Evolutionary conservation across 2,329 filamentous ascomycete species (phyloP), one percentile per base, ranked within the genome.

Genomic region (Paracoccidioides brasiliensis): DNA sequence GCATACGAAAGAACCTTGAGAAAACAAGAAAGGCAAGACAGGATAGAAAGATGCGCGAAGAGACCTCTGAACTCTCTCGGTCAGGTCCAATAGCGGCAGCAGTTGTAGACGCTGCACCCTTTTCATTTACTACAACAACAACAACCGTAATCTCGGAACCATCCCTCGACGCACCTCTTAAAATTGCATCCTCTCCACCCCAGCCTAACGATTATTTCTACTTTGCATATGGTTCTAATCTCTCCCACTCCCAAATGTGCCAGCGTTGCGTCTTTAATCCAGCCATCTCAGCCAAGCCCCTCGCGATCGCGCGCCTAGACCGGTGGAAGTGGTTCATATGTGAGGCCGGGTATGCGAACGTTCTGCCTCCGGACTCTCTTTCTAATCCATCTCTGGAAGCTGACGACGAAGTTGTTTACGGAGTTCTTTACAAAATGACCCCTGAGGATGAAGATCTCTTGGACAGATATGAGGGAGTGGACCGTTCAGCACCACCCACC

Each of bases 171-270:
- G 12, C 37, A 38, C 37, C 7, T 7, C 43, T 46, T n/a, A 22
- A 46, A 46, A n/a, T 9, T 22, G 43, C 15, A n/a, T 2, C 15
- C 4, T 1, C 1, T 15, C 10, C 14, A n/a, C 42, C 12, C n/a
- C 12, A 12, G n/a, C 22, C 22, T 22, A 22, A 22, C 22, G 22
- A 44, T 7, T 42, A 55, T 38, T 67, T 72, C 60, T 74, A 74
- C 60, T 73, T 74, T 56, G 71, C 72, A 53, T 74, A 71, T 57
- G 72, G 72, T 52, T 73, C 70, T 44, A 74, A 74, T 55, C 69
- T 74, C 33, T 74, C 72, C 4, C 65, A 67, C 30, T 66, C 64
- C 3, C 72, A 74, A 52, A 74, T 74, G 72, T 59, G 60, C 42
- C 52, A 64, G 10, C 70, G 72, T 50, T 72, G 71, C 56, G 61